Evolutionary conservation across 805 yeast genomes (phyloP).

Genomic region (Huiozyma sinensis): DNA sequence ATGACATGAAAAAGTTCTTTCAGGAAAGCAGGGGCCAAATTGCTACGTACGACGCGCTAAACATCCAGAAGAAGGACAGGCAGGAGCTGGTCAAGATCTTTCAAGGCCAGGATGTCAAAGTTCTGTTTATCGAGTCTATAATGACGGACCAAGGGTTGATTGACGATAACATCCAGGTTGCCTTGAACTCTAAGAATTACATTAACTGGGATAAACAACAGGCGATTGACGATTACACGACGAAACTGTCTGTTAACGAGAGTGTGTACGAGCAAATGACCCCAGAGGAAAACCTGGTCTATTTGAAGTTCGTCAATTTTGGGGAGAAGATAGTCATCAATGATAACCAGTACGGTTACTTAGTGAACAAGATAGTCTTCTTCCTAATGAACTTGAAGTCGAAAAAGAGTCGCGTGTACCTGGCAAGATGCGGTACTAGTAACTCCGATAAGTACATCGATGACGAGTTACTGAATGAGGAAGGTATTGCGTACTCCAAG

Average conservation of each 20-base stretch:
- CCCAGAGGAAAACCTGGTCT: slow-evolving; percentile 46
- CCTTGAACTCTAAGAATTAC: slow-evolving; percentile 82
- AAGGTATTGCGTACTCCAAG: slow-evolving; percentile 58
- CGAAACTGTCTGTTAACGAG: slow-evolving; percentile 56
- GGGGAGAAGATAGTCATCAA: slow-evolving; percentile 80
- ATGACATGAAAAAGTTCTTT: slow-evolving; percentile 63
- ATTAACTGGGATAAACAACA: slow-evolving; percentile 57
- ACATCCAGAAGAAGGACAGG: slow-evolving; percentile 66
- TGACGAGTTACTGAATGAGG: slow-evolving; percentile 75
- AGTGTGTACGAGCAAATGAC: slow-evolving; percentile 66
- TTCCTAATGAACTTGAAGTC: slow-evolving; percentile 85
- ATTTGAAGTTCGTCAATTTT: slow-evolving; percentile 80
- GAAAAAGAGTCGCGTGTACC: slow-evolving; percentile 86
- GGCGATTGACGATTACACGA: slow-evolving; percentile 69
- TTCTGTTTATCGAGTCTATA: slow-evolving; percentile 78
- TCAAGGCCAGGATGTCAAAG: slow-evolving; percentile 51
- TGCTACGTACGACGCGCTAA: slow-evolving; percentile 92
- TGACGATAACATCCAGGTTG: slow-evolving; percentile 70
- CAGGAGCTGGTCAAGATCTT: slow-evolving; percentile 45
- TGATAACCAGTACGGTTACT: slow-evolving; percentile 75
- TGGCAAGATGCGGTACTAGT: slow-evolving; percentile 67
- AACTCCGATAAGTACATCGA: slow-evolving; percentile 44
- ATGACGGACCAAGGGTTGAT: slow-evolving; percentile 65
- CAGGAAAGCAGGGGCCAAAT: slow-evolving; percentile 78
- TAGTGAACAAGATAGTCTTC: slow-evolving; percentile 82